A percentile compares a stretch with the other conserved stretches of the same genome.
Evolutionary conservation across 805 yeast genomes (phyloP).

Genomic region (Candida dendrica): DNA sequence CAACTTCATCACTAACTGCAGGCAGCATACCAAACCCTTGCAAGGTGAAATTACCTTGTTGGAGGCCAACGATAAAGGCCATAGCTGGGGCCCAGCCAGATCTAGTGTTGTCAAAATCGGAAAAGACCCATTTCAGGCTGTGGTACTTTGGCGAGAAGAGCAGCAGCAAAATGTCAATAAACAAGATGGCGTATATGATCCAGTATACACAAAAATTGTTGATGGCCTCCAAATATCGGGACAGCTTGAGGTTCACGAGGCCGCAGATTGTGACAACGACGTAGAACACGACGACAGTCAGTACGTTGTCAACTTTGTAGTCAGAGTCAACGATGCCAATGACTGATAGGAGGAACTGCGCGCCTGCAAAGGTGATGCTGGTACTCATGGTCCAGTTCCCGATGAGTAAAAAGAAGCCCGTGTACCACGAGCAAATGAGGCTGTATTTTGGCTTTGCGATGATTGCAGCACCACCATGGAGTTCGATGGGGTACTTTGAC

Average conservation of each 20-base stretch:
- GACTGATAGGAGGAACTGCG: slow-evolving; percentile 63
- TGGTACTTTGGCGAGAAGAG: slow-evolving; percentile 52
- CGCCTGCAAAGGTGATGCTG: slow-evolving; percentile 67
- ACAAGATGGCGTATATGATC: slow-evolving; percentile 64
- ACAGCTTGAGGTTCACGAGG: slow-evolving; percentile 53
- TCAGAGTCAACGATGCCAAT: slow-evolving; percentile 54
- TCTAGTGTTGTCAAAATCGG: slow-evolving; percentile 61
- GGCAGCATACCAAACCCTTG: slow-evolving; percentile 82
- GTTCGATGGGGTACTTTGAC: slow-evolving; percentile 70
- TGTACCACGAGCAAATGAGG: slow-evolving; percentile 62
- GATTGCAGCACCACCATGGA: slow-evolving; percentile 72
- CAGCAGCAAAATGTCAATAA: slow-evolving; percentile 57
- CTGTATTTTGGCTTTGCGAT: slow-evolving; percentile 53
- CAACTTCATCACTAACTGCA: slow-evolving; percentile 77
- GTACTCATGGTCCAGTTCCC: slow-evolving; percentile 78
- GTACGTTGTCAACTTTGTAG: slow-evolving; percentile 47
- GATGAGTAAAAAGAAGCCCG: slow-evolving; percentile 67
- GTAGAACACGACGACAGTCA: slow-evolving; percentile 52
- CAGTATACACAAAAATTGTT: slow-evolving; percentile 67
- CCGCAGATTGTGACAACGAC: slow-evolving; percentile 52
- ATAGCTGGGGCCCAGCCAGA: slow-evolving; percentile 71
- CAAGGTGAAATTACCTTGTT: slow-evolving; percentile 70
- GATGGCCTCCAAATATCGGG: slow-evolving; percentile 53
- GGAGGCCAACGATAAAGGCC: slow-evolving; percentile 72
- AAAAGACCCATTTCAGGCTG: slow-evolving; percentile 49